Evolutionary conservation across 345 rosid species (phyloP).

Genomic region (Sisymbrium irio): DNA sequence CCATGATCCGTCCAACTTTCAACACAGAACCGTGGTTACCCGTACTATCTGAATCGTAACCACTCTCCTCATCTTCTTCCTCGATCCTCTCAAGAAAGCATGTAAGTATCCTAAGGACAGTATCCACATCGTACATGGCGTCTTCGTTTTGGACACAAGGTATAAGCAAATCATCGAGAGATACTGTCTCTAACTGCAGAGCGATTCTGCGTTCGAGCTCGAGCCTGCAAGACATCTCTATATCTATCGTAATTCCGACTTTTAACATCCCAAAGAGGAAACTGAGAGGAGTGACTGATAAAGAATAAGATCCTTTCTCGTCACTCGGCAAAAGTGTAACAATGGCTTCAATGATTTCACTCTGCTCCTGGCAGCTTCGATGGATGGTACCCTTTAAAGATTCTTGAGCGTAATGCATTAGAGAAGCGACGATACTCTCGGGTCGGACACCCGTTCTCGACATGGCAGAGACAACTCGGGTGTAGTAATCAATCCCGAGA

Average conservation of each 20-base stretch:
- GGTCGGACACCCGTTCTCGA: conserved; percentile 51
- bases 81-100: conserved; percentile 62
- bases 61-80: conserved; percentile 49
- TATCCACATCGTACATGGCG: conserved; percentile 70
- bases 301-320: conserved; percentile 41
- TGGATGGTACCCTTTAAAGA: conserved; percentile 49
- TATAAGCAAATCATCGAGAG: conserved; percentile 77
- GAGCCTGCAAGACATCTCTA: conserved; percentile 49
- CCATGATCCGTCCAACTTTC: conserved; percentile 76
- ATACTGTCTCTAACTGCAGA: conserved; percentile 55
- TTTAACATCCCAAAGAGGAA: conserved; percentile 83
- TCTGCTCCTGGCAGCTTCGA: conserved; percentile 57
- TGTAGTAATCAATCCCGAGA: conserved; percentile 56
- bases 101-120: conserved; percentile 62
- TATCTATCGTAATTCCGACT: conserved; percentile 54
- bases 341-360: conserved; percentile 58
- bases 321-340: conserved; percentile 59
- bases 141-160: conserved; percentile 64
- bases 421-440: conserved; percentile 56
- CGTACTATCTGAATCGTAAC: conserved; percentile 39
- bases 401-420: conserved; percentile 75
- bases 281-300: conserved; percentile 42
- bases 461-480: conserved; percentile 59
- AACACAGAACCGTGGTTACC: conserved; percentile 56
- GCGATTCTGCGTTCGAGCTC: conserved; percentile 73